These are phyloP conservation scores for Toxoplasma gondii DNA, from an alignment of 169 alveolate genomes.

Conservation along the genomic window DNA sequence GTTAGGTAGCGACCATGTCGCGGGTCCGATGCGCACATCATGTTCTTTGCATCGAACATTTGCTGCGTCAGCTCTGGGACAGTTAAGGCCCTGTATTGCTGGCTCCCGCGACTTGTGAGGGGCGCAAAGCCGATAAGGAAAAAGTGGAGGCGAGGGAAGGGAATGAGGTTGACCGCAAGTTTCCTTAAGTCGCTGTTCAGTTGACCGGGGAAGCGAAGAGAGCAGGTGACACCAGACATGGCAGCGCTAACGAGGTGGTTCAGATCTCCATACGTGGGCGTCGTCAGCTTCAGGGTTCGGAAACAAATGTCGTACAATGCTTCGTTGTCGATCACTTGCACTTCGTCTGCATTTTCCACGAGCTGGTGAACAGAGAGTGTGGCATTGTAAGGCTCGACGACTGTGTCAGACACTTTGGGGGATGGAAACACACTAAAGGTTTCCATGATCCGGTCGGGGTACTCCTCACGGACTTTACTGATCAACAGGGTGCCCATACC, in stretches of 20 bases:
- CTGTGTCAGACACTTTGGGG: conserved; percentile 98
- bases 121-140: conserved; percentile 99
- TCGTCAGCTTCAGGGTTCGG: conserved; percentile 97
- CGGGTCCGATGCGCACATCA: conserved; percentile 99
- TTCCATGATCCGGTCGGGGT: conserved; percentile 98
- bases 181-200: conserved; percentile 95
- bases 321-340: conserved; percentile 97
- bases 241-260: conserved; percentile 97
- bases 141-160: conserved; percentile 98
- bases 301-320: conserved; percentile 99
- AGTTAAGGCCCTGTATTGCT: conserved; percentile 98
- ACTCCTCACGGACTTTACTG: conserved; percentile 97
- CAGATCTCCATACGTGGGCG: conserved; percentile 92
- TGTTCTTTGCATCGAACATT: conserved; percentile 98
- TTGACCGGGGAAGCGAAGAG: conserved; percentile 98
- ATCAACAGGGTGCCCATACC: conserved; percentile 98
- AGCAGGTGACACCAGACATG: conserved; percentile 97
- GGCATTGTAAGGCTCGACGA: conserved; percentile 98
- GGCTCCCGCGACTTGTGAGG: conserved; percentile 96
- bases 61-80: conserved; percentile 99
- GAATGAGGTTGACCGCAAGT: conserved; percentile 97
- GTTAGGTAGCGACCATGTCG: conserved; percentile 98
- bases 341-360: conserved; percentile 98
- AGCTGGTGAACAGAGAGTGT: conserved; percentile 97
- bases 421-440: conserved; percentile 98